These are phyloP conservation scores for Colletotrichum plurivorum DNA, from an alignment of 2,329 filamentous ascomycete species.

Conservation along the genomic window DNA sequence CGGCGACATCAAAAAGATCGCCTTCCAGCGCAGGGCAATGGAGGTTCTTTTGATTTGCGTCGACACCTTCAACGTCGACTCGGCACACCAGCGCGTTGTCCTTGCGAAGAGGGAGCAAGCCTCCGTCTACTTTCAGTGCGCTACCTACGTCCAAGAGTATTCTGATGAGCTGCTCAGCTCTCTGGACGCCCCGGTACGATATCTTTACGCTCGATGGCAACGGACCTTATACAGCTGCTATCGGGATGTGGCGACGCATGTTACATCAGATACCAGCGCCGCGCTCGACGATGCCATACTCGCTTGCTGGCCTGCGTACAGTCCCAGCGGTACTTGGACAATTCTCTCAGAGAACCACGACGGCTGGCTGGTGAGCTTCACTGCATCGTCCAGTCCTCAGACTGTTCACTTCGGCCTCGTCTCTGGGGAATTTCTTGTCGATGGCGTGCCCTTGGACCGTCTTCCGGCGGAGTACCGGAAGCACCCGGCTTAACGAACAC, in stretches of 20 bases:
- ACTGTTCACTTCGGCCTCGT: slow-evolving; percentile 64
- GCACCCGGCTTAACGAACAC: slow-evolving; percentile 53
- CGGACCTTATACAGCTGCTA: not conserved
- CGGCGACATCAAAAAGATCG: no score
- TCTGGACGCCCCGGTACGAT: not conserved
- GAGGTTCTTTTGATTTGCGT: slow-evolving; percentile 59
- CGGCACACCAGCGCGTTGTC: slow-evolving; percentile 43
- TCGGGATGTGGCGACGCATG: not conserved
- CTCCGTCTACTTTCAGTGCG: slow-evolving; percentile 53
- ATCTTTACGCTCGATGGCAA: slow-evolving; percentile 16
- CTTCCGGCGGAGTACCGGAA: slow-evolving; percentile 61
- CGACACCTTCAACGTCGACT: slow-evolving; percentile 61
- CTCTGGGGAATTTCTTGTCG: slow-evolving; percentile 65
- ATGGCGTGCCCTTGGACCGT: slow-evolving; percentile 63
- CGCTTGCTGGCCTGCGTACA: not conserved
- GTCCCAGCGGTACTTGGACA: not conserved
- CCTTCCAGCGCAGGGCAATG: slow-evolving; percentile 50
- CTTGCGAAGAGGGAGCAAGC: slow-evolving; percentile 44
- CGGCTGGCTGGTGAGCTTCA: slow-evolving; percentile 4
- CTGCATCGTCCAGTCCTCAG: slow-evolving; percentile 29
- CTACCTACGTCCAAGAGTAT: slow-evolving; percentile 53
- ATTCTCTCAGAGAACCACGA: not conserved
- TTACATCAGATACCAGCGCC: not conserved
- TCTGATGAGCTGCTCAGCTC: not conserved
- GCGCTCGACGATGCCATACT: slow-evolving; percentile 8